Evolutionary conservation across 345 rosid genomes (phyloP), one percentile per base, ranked within the genome.

Genomic region (Gossypium australe): DNA sequence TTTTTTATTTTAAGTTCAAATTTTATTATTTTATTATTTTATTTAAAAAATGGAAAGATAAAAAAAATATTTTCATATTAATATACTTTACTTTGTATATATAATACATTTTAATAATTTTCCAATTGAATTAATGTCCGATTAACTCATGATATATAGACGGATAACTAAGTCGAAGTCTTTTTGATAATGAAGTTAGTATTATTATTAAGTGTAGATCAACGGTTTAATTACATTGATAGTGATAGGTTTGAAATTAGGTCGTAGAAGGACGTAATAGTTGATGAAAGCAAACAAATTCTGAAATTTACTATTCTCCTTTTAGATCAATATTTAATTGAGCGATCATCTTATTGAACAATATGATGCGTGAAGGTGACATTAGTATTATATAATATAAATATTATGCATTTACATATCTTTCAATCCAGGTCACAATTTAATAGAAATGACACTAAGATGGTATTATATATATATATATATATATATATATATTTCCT

Each of bases 191-290:
- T 48, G 18, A 44, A 47, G 6, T 49, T 52, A 24, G 29, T 62
- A 61, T 64, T 20, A 24, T 58, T 20, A 57, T 20, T 57, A 20
- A 2, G 10, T 9, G 2, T 13, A n/a, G 20, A 67, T 22, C 56
- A 47, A 47, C 24, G 38, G 56, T 16, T 13, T 53, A 53, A 53
- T 53, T 67, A 67, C 71, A 67, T 24, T 76, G 80, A 82, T 20
- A 49, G 69, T 38, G 82, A 78, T 72, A 41, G 27, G 59, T 27
- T 13, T 67, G 66, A 66, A 22, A 45, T 12, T 70, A 71, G 24
- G 44, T 17, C 12, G 10, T 10, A 70, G 34, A 70, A 70, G 34
- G 63, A 64, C 47, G 45, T 55, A 67, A 63, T 68, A 68, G 25
- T 75, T 56, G 75, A 29, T 51, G 29, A 38, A 29, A 75, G 48